These are phyloP conservation scores for Turnera subulata DNA, from an alignment of 345 rosid species.

Conservation along the genomic window DNA sequence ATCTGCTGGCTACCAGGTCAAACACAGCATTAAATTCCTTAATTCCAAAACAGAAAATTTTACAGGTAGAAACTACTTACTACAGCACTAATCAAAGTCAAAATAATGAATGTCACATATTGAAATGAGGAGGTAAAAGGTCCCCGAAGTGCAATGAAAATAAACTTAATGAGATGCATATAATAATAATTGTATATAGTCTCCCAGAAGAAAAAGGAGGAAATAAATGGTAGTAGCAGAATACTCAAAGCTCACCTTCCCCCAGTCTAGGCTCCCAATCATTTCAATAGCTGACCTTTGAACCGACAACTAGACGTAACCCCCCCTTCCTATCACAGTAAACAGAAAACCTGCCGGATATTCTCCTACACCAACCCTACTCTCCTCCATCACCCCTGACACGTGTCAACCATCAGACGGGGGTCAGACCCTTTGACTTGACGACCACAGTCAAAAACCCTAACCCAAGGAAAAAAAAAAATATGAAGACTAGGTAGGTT, in stretches of 20 bases:
- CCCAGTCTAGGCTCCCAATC: conserved; percentile 44
- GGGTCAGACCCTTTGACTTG: conserved; percentile 48
- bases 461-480: conserved; percentile 12
- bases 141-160: neutral
- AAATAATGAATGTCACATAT: too few relatives aligned
- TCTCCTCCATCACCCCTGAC: conserved; percentile 17
- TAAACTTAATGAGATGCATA: too few relatives aligned
- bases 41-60: neutral
- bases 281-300: conserved; percentile 59
- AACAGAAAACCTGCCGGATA: conserved; percentile 54
- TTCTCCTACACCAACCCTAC: conserved; percentile 45
- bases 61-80: too few relatives aligned
- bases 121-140: neutral
- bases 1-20: conserved; percentile 2
- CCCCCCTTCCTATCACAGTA: conserved; percentile 3
- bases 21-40: conserved; percentile 1
- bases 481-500: too few relatives aligned
- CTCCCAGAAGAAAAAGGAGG: too few relatives aligned
- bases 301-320: conserved; percentile 33
- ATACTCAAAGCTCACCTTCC: conserved; percentile 4
- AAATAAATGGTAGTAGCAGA: neutral
- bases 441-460: conserved; percentile 45
- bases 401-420: conserved; percentile 55
- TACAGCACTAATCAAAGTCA: too few relatives aligned
- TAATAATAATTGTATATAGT: too few relatives aligned